phyloP scores from a whole-genome alignment of 306 rosid species.

The Glycine latifolia region DNA sequence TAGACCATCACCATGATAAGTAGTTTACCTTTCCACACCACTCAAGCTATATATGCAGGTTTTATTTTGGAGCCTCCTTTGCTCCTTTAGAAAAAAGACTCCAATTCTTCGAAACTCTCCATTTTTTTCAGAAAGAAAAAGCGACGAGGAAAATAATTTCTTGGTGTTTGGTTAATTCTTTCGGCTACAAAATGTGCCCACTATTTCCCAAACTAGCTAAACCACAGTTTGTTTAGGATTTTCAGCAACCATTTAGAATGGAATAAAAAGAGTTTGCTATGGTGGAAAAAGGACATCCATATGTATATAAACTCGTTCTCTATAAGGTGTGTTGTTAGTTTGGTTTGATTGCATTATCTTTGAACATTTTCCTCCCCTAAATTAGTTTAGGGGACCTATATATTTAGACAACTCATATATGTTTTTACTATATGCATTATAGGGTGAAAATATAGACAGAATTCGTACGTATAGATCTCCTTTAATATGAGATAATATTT shows the following conservation, averaged over 20 bases:
- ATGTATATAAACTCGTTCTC: background rate
- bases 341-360: too few species aligned
- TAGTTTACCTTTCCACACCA: slow-evolving; percentile 52
- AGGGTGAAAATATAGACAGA: too few species aligned
- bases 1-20: slow-evolving; percentile 49
- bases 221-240: slow-evolving; percentile 36
- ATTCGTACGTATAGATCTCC: too few species aligned
- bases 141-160: slow-evolving; percentile 63
- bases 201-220: slow-evolving; percentile 41
- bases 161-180: slow-evolving; percentile 56
- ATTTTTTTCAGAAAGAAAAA: slow-evolving; percentile 51
- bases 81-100: slow-evolving; percentile 73
- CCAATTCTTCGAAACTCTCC: slow-evolving; percentile 57
- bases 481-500: too few species aligned
- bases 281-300: background rate
- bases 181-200: slow-evolving; percentile 33
- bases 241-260: slow-evolving; percentile 34
- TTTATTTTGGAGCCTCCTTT: slow-evolving; percentile 55
- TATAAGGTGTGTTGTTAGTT: background rate
- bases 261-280: slow-evolving; percentile 15
- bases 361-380: too few species aligned
- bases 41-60: slow-evolving; percentile 62
- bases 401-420: too few species aligned
- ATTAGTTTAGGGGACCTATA: too few species aligned
- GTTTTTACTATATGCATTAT: too few species aligned